Evolutionary conservation across 495 filamentous ascomycete genomes (phyloP), one percentile per base, ranked within the genome.

Genomic region (Annulohypoxylon bovei): DNA sequence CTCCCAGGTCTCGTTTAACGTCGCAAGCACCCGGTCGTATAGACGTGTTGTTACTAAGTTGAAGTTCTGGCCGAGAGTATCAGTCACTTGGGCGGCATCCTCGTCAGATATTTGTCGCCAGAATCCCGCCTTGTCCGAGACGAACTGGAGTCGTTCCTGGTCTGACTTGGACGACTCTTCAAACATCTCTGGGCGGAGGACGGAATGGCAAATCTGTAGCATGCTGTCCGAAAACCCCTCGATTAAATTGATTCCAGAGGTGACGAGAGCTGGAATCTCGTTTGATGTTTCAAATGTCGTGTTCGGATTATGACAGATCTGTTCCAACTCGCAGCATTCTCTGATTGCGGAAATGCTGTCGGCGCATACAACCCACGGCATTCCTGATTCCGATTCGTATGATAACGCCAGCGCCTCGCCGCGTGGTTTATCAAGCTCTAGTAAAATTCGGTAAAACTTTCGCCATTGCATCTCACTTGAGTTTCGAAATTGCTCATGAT

Each of bases 391-490:
- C 0, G 83, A 74, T 72, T 98, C 96, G 67, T 89, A 91, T 0
- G 88, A 87, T 32, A 98, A 80, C 3, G 92, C 88, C 39, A 97
- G 76, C 2, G 90, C 87, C 73, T 97, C 93, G 5, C 90, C 89
- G 73, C 94, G 86, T 65, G 92, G 89, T 65, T 90, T 93, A 73
- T 99, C 91, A 22, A 99, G 85, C 74, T 98, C 94, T 11, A 88
- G 82, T 52, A 94, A 84, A 22, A 98, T 84, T 40, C 94, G 89
- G 81, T 92, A 95, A 79, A 95, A 96, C 46, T 92, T 86, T 42
- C 90, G 88, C 96, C 95, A 99, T 74, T 98, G 94, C 7, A 89
- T 82, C 75, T 94, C 89, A 40, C 89, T 90, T 30, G 91, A 88
- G 28, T 80, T 78, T 42, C 89, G 85, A 76, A 91, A 94, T 42